These are phyloP conservation scores for Truncatella angustata DNA, from an alignment of 2,329 filamentous ascomycete species.

Conservation along the genomic window DNA sequence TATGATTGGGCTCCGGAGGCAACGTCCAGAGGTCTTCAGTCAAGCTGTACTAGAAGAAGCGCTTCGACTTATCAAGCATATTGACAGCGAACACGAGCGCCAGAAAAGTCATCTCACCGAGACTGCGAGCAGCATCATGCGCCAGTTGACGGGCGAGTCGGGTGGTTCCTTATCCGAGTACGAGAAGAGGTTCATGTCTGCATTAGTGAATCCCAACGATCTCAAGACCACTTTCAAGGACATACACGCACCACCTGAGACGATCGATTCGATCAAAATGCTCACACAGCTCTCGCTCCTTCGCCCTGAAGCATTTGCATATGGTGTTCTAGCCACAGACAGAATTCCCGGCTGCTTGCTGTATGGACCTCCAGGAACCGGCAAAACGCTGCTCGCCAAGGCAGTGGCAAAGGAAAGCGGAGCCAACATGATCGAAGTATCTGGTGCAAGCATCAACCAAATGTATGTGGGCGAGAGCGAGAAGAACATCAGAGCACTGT, in stretches of 20 bases:
- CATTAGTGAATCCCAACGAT: constrained; percentile 77
- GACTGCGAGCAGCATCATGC: constrained; percentile 24
- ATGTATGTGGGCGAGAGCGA: constrained; percentile 96
- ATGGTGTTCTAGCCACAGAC: constrained; percentile 88
- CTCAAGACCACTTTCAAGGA: constrained; percentile 86
- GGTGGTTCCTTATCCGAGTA: constrained; percentile 46
- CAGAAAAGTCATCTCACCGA: constrained; percentile 40
- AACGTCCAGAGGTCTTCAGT: constrained; percentile 15
- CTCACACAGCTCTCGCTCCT: constrained; percentile 84
- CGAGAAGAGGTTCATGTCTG: constrained; percentile 78
- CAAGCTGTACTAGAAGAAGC: constrained; percentile 16
- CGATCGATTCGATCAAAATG: constrained; percentile 82
- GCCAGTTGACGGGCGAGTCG: background rate
- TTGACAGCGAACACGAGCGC: constrained; percentile 22
- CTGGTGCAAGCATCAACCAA: constrained; percentile 87
- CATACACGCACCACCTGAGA: constrained; percentile 79
- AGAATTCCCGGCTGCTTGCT: constrained; percentile 86
- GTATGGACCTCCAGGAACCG: constrained; percentile 83
- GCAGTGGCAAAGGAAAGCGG: constrained; percentile 68
- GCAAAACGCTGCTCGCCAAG: constrained; percentile 69
- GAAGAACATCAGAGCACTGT: constrained; percentile 92
- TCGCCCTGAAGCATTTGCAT: constrained; percentile 91
- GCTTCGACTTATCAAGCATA: constrained; percentile 13
- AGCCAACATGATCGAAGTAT: constrained; percentile 79
- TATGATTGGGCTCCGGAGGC: constrained; percentile 22